phyloP scores from a whole-genome alignment of 1,284 basidiomycete genomes.

The Anthracocystis walkeri region DNA sequence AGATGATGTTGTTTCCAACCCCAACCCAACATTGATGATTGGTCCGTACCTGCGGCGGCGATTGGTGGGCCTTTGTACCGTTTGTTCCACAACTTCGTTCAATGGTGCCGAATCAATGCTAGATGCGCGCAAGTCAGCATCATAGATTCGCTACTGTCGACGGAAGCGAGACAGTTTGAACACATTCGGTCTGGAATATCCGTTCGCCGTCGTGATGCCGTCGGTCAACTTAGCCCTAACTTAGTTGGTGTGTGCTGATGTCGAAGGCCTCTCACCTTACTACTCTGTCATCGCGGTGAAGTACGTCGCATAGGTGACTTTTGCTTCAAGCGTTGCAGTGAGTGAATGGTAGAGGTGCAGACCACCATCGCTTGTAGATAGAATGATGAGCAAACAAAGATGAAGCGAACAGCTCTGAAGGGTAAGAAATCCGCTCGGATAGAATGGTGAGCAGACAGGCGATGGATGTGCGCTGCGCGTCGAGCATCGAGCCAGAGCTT shows the following conservation, averaged over 20 bases:
- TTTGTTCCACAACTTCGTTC: not conserved
- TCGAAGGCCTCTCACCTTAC: too few species aligned
- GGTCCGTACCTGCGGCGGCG: conserved; percentile 23
- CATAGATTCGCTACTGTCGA: conserved; percentile 4
- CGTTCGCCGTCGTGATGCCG: too few species aligned
- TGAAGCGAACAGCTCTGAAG: not conserved
- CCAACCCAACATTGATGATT: not conserved
- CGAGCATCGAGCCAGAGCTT: conserved; percentile 8
- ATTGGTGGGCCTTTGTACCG: not conserved
- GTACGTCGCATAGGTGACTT: too few species aligned
- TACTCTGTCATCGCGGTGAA: too few species aligned
- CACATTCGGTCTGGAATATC: too few species aligned
- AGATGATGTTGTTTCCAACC: not conserved
- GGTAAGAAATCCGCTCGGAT: not conserved
- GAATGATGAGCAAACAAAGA: not conserved
- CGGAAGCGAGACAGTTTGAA: not conserved
- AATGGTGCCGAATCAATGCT: not conserved
- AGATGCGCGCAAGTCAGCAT: conserved; percentile 22
- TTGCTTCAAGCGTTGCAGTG: too few species aligned
- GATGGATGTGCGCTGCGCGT: conserved; percentile 23
- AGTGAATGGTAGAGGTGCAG: too few species aligned
- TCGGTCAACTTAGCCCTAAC: too few species aligned
- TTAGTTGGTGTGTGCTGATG: too few species aligned
- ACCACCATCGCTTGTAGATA: not conserved
- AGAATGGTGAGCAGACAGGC: not conserved